Conservation (phyloP, 148 eudicot genomes). For the Chenopodium album region DNA sequence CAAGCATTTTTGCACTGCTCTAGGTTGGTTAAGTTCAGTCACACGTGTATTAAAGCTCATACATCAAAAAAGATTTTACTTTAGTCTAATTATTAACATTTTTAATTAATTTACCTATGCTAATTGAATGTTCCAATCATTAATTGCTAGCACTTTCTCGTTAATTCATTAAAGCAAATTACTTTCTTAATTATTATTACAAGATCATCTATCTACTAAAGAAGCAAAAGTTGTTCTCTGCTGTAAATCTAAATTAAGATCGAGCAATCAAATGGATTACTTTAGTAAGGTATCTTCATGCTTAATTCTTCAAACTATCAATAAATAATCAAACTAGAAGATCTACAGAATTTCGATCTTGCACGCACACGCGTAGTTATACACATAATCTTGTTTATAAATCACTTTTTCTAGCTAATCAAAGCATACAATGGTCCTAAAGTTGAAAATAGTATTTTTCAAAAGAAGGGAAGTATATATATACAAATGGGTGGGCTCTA, state of each 20-base stretch:
- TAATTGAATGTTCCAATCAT: slow-evolving; percentile 1
- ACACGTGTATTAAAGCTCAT: background rate
- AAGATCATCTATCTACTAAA: background rate
- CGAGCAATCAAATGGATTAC: background rate
- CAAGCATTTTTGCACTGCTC: background rate
- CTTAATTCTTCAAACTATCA: background rate
- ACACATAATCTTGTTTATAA: background rate
- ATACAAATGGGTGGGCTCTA: background rate
- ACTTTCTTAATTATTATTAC: background rate
- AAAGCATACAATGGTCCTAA: background rate
- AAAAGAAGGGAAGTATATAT: background rate
- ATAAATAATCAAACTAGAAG: background rate
- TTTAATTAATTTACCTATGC: background rate
- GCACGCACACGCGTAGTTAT: background rate
- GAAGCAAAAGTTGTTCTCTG: background rate
- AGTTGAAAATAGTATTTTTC: background rate
- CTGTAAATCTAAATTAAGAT: background rate
- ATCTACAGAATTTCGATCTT: background rate
- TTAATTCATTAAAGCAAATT: background rate
- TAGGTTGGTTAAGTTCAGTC: background rate
- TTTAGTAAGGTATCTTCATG: background rate
- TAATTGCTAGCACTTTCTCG: background rate
- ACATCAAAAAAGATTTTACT: background rate
- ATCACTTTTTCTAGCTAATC: no score
- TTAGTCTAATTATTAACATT: background rate